A percentile compares a stretch with the other conserved stretches of the same genome.
These are phyloP conservation scores for Tulasnella sp. DNA, from an alignment of 768 basidiomycete genomes.

Conservation along the genomic window DNA sequence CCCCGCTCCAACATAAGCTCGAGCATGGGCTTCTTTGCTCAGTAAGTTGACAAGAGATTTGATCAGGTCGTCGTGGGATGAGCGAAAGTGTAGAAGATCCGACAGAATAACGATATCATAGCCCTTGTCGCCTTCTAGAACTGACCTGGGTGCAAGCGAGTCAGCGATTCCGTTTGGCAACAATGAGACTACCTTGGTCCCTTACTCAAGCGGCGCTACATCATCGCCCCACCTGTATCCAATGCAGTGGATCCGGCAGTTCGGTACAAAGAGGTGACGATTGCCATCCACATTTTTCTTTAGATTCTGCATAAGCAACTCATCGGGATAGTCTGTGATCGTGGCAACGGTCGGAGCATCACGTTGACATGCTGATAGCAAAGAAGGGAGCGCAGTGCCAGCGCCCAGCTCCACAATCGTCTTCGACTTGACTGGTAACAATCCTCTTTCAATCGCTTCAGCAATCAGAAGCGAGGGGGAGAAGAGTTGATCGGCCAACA, in stretches of 20 bases:
- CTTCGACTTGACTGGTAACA: slow-evolving; percentile 32
- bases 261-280: slow-evolving; percentile 25
- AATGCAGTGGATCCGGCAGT: slow-evolving; percentile 34
- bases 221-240: slow-evolving; percentile 61
- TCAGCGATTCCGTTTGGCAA: background rate
- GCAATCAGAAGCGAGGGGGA: slow-evolving; percentile 57
- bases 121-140: slow-evolving; percentile 17
- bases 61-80: slow-evolving; percentile 47
- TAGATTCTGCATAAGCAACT: slow-evolving; percentile 47
- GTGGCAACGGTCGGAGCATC: slow-evolving; percentile 34
- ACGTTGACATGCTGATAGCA: slow-evolving; percentile 35
- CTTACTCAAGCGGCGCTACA: slow-evolving; percentile 29
- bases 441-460: slow-evolving; percentile 48
- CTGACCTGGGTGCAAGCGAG: background rate
- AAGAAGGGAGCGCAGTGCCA: slow-evolving; percentile 55
- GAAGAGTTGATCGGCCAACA: slow-evolving; percentile 63
- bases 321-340: slow-evolving; percentile 59
- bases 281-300: slow-evolving; percentile 45
- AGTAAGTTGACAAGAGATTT: slow-evolving; percentile 42
- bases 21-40: slow-evolving; percentile 29
- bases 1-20: slow-evolving; percentile 52
- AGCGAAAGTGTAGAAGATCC: slow-evolving; percentile 59
- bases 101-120: slow-evolving; percentile 58
- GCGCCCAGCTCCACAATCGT: slow-evolving; percentile 51
- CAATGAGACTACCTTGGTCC: background rate